Evolutionary conservation across 2,329 filamentous ascomycete genomes (phyloP).

Genomic region (Cercospora zeina): DNA sequence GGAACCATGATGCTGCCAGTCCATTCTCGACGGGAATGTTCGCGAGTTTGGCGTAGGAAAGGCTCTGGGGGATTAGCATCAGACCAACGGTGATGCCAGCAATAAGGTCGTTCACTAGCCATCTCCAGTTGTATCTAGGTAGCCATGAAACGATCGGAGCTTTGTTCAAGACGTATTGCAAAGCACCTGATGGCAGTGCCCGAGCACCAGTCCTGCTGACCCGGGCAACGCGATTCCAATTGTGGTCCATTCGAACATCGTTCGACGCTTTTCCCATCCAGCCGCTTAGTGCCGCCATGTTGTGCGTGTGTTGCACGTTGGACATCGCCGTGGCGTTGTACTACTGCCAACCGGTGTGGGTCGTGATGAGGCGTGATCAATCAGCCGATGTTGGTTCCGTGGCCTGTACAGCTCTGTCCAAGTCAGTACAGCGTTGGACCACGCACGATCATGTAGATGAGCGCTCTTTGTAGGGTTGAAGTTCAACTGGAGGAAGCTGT

Average conservation of each 20-base stretch:
- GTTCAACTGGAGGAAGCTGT: neutral
- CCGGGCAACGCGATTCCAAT: conserved; percentile 34
- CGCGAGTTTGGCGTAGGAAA: conserved; percentile 65
- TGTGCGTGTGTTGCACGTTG: neutral
- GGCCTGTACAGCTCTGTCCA: neutral
- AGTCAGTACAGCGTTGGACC: neutral
- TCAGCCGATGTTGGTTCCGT: neutral
- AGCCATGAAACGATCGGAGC: conserved; percentile 64
- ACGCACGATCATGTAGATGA: neutral
- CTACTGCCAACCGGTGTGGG: neutral
- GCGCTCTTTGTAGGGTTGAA: neutral
- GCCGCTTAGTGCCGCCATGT: conserved; percentile 12
- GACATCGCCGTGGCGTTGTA: neutral
- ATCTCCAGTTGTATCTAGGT: conserved; percentile 61
- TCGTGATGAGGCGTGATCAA: neutral
- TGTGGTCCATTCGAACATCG: conserved; percentile 30
- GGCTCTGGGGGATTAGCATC: conserved; percentile 58
- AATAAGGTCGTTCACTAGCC: conserved; percentile 62
- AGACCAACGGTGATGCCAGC: conserved; percentile 59
- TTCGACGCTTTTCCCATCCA: conserved; percentile 23
- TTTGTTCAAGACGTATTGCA: conserved; percentile 61
- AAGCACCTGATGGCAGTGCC: conserved; percentile 54
- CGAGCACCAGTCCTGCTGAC: conserved; percentile 40
- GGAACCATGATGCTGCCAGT: conserved; percentile 61
- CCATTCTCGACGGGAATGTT: conserved; percentile 63